These are phyloP conservation scores for Hypholoma fasciculare DNA, from an alignment of 768 basidiomycete genomes.

Conservation along the genomic window DNA sequence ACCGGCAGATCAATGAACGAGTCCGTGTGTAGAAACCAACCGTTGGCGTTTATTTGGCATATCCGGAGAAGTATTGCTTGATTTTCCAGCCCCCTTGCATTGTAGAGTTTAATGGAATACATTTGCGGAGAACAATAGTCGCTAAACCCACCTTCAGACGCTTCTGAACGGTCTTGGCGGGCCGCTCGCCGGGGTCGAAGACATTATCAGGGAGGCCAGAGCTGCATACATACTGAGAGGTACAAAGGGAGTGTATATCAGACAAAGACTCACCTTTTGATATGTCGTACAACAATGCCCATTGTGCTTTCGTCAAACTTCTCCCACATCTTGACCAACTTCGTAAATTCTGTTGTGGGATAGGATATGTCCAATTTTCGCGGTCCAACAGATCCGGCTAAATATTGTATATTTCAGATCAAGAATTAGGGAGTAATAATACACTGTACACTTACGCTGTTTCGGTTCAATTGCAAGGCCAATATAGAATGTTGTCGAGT, in stretches of 20 bases:
- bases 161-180: slow-evolving; percentile 68
- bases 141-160: slow-evolving; percentile 60
- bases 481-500: slow-evolving; percentile 98
- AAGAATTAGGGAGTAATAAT: slow-evolving; percentile 4
- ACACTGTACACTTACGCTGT: slow-evolving; percentile 52
- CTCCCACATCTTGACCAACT: slow-evolving; percentile 94
- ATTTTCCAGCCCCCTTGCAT: slow-evolving; percentile 60
- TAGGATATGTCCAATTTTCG: slow-evolving; percentile 94
- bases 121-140: neutral
- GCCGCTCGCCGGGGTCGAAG: slow-evolving; percentile 80
- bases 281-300: slow-evolving; percentile 93
- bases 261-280: slow-evolving; percentile 67
- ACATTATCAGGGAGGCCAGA: slow-evolving; percentile 79
- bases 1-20: slow-evolving; percentile 23
- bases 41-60: slow-evolving; percentile 82
- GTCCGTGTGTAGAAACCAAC: slow-evolving; percentile 48
- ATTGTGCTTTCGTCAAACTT: slow-evolving; percentile 89
- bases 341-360: slow-evolving; percentile 93
- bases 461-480: slow-evolving; percentile 91
- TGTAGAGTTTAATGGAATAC: slow-evolving; percentile 14
- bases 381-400: slow-evolving; percentile 76
- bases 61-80: slow-evolving; percentile 62
- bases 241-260: neutral
- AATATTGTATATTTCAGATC: slow-evolving; percentile 8
- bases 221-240: slow-evolving; percentile 33